These are phyloP conservation scores for Phytomonas francai DNA, from an alignment of 208 protist genomes.

Conservation along the genomic window DNA sequence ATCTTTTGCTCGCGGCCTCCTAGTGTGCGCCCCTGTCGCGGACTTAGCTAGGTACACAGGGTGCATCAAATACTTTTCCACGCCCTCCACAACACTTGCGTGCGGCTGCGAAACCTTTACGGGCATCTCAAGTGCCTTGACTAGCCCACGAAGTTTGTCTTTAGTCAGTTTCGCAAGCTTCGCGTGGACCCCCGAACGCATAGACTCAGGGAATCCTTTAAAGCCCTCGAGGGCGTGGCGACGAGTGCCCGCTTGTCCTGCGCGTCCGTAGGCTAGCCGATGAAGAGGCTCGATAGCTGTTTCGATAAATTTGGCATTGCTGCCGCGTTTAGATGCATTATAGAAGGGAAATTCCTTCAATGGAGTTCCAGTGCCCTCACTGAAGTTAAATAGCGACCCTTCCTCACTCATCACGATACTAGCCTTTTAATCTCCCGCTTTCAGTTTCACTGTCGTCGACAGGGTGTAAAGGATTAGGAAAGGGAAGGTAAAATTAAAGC, in stretches of 20 bases:
- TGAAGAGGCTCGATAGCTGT: constrained; percentile 56
- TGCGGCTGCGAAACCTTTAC: constrained; percentile 28
- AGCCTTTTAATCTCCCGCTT: background rate
- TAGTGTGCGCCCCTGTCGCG: background rate
- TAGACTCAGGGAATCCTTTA: constrained; percentile 39
- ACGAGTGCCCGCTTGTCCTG: constrained; percentile 33
- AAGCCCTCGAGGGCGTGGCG: constrained; percentile 45
- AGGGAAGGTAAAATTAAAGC: constrained; percentile 4
- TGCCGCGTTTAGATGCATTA: constrained; percentile 17
- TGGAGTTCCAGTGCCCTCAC: constrained; percentile 32
- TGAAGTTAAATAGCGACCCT: constrained; percentile 35
- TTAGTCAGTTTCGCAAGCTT: constrained; percentile 36
- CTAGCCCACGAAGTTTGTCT: constrained; percentile 43
- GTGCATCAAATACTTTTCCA: constrained; percentile 52
- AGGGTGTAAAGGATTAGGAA: background rate
- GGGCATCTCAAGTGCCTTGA: constrained; percentile 38
- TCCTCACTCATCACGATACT: constrained; percentile 10
- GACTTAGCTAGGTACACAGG: constrained; percentile 16
- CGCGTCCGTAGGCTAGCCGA: constrained; percentile 56
- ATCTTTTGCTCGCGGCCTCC: constrained; percentile 7
- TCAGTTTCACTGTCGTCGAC: background rate
- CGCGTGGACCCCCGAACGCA: constrained; percentile 28
- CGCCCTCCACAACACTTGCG: constrained; percentile 25
- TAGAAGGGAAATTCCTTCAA: constrained; percentile 44
- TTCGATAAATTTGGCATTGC: constrained; percentile 36